Evolutionary conservation across 192 early-diverging fungal genomes (phyloP).

Genomic region (Linnemannia zychae): DNA sequence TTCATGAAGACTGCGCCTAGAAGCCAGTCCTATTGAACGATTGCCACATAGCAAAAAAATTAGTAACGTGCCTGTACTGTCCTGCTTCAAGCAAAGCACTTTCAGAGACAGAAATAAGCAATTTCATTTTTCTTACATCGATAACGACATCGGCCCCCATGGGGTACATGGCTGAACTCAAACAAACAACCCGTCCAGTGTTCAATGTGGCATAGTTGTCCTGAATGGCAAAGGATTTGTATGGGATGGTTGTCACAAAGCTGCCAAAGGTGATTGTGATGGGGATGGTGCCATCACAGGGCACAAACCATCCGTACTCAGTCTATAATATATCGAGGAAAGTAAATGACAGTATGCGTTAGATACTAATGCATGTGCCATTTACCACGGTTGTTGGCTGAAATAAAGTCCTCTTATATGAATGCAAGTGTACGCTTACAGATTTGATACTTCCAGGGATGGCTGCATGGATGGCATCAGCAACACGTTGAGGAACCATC

Average conservation of each 20-base stretch:
- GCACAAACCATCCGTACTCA: slow-evolving; percentile 47
- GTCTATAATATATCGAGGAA: not conserved
- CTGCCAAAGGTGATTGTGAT: slow-evolving; percentile 46
- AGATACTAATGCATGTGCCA: not conserved
- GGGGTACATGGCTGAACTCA: slow-evolving; percentile 36
- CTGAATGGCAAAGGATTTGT: slow-evolving; percentile 53
- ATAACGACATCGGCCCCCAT: not conserved
- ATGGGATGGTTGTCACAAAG: slow-evolving; percentile 30
- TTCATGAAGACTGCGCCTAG: slow-evolving; percentile 65
- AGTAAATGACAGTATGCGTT: not conserved
- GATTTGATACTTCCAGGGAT: slow-evolving; percentile 54
- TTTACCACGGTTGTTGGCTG: no score
- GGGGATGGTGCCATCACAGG: slow-evolving; percentile 35
- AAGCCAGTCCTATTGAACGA: slow-evolving; percentile 42
- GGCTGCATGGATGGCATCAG: slow-evolving; percentile 52
- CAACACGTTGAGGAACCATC: slow-evolving; percentile 57
- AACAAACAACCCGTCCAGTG: slow-evolving; percentile 28
- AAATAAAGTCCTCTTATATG: not conserved
- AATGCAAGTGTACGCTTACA: not conserved
- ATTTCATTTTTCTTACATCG: not conserved
- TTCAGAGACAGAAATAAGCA: not conserved
- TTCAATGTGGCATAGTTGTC: slow-evolving; percentile 12
- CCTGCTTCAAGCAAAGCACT: no score
- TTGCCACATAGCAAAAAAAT: not conserved
- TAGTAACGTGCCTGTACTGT: no score